Conservation (phyloP, 805 yeast genomes). For the Candida golubevii region DNA sequence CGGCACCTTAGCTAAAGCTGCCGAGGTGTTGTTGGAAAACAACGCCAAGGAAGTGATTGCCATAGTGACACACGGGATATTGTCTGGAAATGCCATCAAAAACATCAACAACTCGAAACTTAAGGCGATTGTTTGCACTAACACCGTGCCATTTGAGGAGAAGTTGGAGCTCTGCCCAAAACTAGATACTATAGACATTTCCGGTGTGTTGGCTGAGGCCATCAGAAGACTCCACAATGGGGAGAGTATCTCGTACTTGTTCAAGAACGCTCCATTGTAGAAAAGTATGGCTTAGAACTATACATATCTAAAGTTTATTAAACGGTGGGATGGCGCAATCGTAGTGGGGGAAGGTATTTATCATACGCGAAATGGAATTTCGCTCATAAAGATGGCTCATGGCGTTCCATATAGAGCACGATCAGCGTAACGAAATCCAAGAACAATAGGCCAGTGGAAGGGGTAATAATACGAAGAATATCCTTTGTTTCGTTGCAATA, state of each 20-base stretch:
- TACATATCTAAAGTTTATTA: too few species aligned
- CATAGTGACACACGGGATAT: constrained; percentile 77
- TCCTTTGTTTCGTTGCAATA: too few species aligned
- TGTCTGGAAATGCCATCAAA: constrained; percentile 68
- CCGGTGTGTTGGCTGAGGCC: constrained; percentile 74
- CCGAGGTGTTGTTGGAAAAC: constrained; percentile 65
- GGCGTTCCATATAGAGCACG: too few species aligned
- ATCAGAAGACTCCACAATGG: constrained; percentile 84
- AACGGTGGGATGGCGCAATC: too few species aligned
- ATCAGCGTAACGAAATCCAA: too few species aligned
- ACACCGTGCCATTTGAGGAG: constrained; percentile 73
- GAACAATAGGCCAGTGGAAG: too few species aligned
- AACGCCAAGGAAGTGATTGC: constrained; percentile 73
- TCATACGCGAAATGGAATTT: too few species aligned
- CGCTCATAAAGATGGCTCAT: too few species aligned
- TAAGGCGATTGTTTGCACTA: constrained; percentile 71
- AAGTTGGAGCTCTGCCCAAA: constrained; percentile 55
- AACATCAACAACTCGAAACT: constrained; percentile 67
- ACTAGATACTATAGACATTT: constrained; percentile 65
- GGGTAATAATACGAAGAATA: too few species aligned
- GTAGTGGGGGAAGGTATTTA: too few species aligned
- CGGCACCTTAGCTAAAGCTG: constrained; percentile 81
- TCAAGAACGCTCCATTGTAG: constrained; percentile 56
- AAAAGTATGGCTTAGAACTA: too few species aligned
- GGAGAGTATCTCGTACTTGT: constrained; percentile 76